A percentile compares a stretch with the other conserved stretches of the same genome.
Conservation (phyloP, 2,329 filamentous ascomycete species). For the Zymoseptoria pseudotritici region DNA sequence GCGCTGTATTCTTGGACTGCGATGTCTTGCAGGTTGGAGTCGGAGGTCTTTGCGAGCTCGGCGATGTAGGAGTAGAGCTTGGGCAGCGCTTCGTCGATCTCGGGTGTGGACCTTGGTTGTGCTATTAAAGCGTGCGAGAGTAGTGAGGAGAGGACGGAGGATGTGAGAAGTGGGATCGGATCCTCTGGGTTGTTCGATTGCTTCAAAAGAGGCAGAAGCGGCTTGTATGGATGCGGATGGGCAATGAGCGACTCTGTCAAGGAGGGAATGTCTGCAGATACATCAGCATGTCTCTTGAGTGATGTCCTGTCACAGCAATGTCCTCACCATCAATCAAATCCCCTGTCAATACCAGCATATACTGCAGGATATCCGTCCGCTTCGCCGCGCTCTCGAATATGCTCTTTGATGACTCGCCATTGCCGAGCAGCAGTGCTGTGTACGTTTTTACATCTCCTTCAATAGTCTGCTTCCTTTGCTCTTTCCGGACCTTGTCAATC, state of each 20-base stretch:
- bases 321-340: constrained; percentile 75
- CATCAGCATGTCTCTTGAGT: not conserved
- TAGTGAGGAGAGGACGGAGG: constrained; percentile 74
- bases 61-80: constrained; percentile 81
- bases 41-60: constrained; percentile 71
- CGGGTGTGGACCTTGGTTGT: constrained; percentile 50
- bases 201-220: constrained; percentile 76
- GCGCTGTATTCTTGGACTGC: constrained; percentile 87
- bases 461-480: constrained; percentile 76
- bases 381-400: constrained; percentile 80
- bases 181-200: constrained; percentile 79
- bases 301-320: not conserved
- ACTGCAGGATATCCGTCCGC: constrained; percentile 86
- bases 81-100: constrained; percentile 70
- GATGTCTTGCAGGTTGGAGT: constrained; percentile 89
- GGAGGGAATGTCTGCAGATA: constrained; percentile 61
- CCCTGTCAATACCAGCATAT: constrained; percentile 80
- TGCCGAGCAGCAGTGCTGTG: constrained; percentile 69
- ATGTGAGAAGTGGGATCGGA: constrained; percentile 80
- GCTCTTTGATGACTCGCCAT: constrained; percentile 52
- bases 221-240: constrained; percentile 62
- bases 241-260: constrained; percentile 70
- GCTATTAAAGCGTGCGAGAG: constrained; percentile 58
- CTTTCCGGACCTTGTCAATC: constrained; percentile 91
- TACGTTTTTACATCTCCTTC: constrained; percentile 76